Evolutionary conservation across 805 yeast genomes (phyloP), one percentile per base, ranked within the genome.

Genomic region (Wickerhamomyces tratensis): DNA sequence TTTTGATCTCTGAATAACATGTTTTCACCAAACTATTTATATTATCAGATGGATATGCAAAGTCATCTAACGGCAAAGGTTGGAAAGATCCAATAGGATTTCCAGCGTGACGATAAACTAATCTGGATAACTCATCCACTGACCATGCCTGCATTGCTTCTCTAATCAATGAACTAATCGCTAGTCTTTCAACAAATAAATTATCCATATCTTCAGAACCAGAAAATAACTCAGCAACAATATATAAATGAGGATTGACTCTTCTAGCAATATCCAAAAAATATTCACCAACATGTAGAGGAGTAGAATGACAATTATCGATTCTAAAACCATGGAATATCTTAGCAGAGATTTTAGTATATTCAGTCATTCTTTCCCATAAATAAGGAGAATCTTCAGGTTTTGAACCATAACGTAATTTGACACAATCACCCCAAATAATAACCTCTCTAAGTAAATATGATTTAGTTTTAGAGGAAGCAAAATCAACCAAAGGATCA

Each of bases 101-200:
- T 4, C 98, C 98, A 33, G 97, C 98, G 60, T 91, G 95, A 54
- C 80, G 77, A 59, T 91, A 96, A 26, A 91, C 83, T 40, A 89
- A 69, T 44, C 91, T 69, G 4, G 96, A 86, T 31, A 91, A 71
- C 56, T 91, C 98, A 35, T 76, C 80, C 11, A 85, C 93, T 11
- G 83, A 79, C 80, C 93, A 82, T 2, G 97, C 93, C 64, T 88
- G 97, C 95, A 93, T 91, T 1, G 98, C 98, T 58, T 91, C 98
- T 56, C 98, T 76, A 43, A 91, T 84, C 50, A 93, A 69, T 5
- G 96, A 82, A 35, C 87, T 83, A 43, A 93, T 82, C 14, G 96
- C 97, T 37, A 93, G 71, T 50, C 94, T 71, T 62, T 91, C 96
- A 12, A 91, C 96, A 58, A 85, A 91, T 20, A 91, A 67, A 53